Evolutionary conservation across 306 rosid species (phyloP), one percentile per base, ranked within the genome.

Genomic region (Quercus bicolor): DNA sequence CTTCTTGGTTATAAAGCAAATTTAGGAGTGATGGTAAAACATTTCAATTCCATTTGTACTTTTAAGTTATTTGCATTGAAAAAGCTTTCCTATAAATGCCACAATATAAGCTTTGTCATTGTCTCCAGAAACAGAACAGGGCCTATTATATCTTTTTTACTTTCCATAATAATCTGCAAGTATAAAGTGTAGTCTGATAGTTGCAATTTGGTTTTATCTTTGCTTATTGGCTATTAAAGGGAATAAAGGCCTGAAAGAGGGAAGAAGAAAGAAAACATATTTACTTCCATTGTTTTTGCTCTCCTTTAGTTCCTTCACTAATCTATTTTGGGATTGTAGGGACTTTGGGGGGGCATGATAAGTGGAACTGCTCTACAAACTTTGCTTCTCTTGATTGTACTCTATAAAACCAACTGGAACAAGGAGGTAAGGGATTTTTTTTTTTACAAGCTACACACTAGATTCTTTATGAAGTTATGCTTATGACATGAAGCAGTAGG

Each of bases 291-390:
- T 18, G 48, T 16, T 24, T 26, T 20, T 48, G 56, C 11, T 21
- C 16, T 5, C 29, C 31, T 31, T 3, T 20, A 21, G 11, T 15
- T 20, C 11, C 45, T 20, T 20, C n/a, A 21, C 28, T 23, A 23
- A 16, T 43, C 24, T 43, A 23, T 70, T 43, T 16, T 52, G 5
- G 29, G 16, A 40, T 74, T 73, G 69, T 69, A 87, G 93, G 93
- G 93, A 60, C 62, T 89, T 4, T 89, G 93, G 93, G 85, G 75
- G 26, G 93, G 93, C 57, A 87, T 89, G 93, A 85, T 85, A 56
- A 72, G 85, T 72, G 93, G 93, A 20, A 84, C 80, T 21, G 84
- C 75, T 53, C 82, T 87, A 5, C 93, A 89, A 61, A 89, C 91
- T 51, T 40, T 87, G 82, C 74, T 89, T 18, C 93, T 89, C 43